Conservation (phyloP, 768 basidiomycete genomes). For the Lentinula aciculospora region DNA sequence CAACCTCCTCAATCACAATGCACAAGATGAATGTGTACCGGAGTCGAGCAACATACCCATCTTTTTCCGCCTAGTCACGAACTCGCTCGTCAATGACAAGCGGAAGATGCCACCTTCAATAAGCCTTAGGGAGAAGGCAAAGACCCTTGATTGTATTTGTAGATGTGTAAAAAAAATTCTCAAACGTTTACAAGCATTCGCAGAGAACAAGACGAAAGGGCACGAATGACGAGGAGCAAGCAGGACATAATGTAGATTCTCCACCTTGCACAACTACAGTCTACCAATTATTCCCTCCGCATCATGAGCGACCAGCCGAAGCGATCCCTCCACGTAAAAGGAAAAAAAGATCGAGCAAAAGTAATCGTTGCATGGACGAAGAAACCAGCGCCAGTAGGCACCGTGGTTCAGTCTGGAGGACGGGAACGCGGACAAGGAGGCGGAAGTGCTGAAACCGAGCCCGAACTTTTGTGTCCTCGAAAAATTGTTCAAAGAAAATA, state of each 20-base stretch:
- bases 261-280: slow-evolving; percentile 16
- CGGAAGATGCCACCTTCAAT: too few relatives aligned
- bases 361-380: background rate
- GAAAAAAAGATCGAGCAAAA: background rate
- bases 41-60: too few relatives aligned
- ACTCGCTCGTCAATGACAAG: too few relatives aligned
- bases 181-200: too few relatives aligned
- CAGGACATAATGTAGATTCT: slow-evolving; percentile 21
- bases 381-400: slow-evolving; percentile 18
- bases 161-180: too few relatives aligned
- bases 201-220: too few relatives aligned
- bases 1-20: too few relatives aligned
- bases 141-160: too few relatives aligned
- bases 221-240: too few relatives aligned
- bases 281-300: slow-evolving; percentile 14
- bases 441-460: slow-evolving; percentile 73
- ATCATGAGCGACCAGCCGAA: slow-evolving; percentile 12
- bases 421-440: slow-evolving; percentile 95
- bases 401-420: slow-evolving; percentile 63
- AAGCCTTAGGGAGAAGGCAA: too few relatives aligned
- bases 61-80: too few relatives aligned
- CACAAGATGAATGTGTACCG: too few relatives aligned
- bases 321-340: background rate
- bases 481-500: slow-evolving; percentile 55
- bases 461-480: slow-evolving; percentile 92